Evolutionary conservation across 139 green algal genomes (phyloP).

Genomic region (Desmodesmus armatus): DNA sequence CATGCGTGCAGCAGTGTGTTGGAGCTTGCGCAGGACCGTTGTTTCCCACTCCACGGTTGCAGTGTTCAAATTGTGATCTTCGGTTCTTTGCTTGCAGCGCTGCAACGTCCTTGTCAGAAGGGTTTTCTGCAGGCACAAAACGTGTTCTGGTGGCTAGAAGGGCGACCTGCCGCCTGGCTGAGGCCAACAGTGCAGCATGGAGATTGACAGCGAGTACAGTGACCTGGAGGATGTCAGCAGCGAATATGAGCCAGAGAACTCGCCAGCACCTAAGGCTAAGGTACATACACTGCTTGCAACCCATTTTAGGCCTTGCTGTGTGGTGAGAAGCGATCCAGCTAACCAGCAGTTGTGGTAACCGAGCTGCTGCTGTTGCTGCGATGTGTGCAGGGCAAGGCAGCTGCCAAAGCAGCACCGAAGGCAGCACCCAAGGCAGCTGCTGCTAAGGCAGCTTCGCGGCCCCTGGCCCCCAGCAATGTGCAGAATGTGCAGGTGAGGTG

Average conservation of each 20-base stretch:
- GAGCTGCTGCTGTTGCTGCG: not conserved
- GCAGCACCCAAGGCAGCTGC: not conserved
- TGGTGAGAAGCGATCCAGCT: not conserved
- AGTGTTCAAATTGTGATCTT: no score
- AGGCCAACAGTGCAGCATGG: not conserved
- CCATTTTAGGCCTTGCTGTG: not conserved
- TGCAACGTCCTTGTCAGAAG: no score
- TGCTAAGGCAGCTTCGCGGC: not conserved
- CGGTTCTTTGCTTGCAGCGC: no score
- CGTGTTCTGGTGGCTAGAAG: no score
- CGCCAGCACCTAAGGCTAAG: conserved; percentile 12
- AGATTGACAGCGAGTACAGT: conserved; percentile 4
- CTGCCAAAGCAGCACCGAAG: conserved; percentile 15
- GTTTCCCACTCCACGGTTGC: no score
- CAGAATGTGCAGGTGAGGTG: conserved; percentile 40
- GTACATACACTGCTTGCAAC: not conserved
- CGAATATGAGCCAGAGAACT: conserved; percentile 43
- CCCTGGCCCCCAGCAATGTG: conserved; percentile 6
- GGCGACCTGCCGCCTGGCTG: not conserved
- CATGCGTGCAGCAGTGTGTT: no score
- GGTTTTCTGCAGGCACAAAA: no score
- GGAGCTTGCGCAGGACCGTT: no score
- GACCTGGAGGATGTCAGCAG: conserved; percentile 21
- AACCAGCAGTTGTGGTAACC: not conserved
- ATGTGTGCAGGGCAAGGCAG: not conserved